These are phyloP conservation scores for Aureobasidium sp. DNA, from an alignment of 2,329 filamentous ascomycete species.

Conservation along the genomic window DNA sequence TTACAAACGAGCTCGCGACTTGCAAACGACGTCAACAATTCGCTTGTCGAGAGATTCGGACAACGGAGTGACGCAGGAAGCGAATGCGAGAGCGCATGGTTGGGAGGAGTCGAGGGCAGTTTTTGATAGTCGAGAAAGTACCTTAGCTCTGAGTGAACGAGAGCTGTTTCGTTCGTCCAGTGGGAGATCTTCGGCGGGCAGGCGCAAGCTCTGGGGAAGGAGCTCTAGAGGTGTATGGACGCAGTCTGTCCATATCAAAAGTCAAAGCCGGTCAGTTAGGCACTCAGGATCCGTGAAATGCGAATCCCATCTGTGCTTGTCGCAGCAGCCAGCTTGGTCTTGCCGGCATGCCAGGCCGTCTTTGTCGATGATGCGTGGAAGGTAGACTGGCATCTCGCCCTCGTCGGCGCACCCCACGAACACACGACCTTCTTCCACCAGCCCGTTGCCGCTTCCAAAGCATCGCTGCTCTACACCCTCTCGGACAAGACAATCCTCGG, in stretches of 20 bases:
- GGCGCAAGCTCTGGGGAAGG: neutral
- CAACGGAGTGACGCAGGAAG: neutral
- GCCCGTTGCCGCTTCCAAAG: conserved; percentile 71
- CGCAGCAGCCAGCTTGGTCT: conserved; percentile 34
- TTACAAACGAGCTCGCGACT: neutral
- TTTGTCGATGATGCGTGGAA: conserved; percentile 86
- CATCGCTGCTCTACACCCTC: conserved; percentile 83
- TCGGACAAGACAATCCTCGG: conserved; percentile 78
- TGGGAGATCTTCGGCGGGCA: conserved; percentile 1
- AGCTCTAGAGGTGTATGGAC: neutral
- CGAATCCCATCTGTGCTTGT: conserved; percentile 9
- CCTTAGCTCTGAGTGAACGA: neutral
- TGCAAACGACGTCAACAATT: neutral
- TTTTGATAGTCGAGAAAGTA: neutral
- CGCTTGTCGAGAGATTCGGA: neutral
- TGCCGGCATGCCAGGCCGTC: conserved; percentile 54
- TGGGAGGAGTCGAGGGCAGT: neutral
- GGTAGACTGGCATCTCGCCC: conserved; percentile 85
- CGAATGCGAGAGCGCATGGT: neutral
- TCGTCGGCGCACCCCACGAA: conserved; percentile 73
- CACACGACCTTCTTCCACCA: conserved; percentile 92
- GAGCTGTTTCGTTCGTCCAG: neutral
- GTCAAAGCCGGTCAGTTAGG: neutral
- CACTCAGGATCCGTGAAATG: conserved; percentile 3
- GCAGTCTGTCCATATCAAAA: neutral